phyloP scores from a whole-genome alignment of 495 filamentous ascomycete genomes.

The Penicillium subrubescens region DNA sequence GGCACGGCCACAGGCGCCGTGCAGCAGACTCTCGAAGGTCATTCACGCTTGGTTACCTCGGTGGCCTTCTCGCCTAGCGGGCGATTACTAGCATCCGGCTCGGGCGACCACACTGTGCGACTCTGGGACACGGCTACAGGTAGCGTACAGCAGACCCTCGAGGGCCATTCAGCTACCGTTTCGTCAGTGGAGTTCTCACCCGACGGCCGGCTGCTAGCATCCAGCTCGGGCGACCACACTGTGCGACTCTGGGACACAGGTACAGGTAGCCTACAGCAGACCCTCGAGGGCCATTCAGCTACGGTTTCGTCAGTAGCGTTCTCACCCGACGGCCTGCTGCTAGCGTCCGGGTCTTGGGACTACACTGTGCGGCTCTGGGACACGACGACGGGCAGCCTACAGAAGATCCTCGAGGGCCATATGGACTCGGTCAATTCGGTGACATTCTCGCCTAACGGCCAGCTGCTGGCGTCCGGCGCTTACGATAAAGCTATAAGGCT shows the following conservation, averaged over 20 bases:
- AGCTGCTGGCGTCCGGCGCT: too few species aligned
- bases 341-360: constrained; percentile 23
- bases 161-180: too few species aligned
- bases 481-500: too few species aligned
- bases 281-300: constrained; percentile 25
- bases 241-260: constrained; percentile 19
- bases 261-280: constrained; percentile 15
- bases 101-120: too few species aligned
- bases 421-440: too few species aligned
- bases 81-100: too few species aligned
- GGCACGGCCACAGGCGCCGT: too few species aligned
- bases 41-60: constrained; percentile 18
- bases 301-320: constrained; percentile 22
- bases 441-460: too few species aligned
- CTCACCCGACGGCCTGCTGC: constrained; percentile 26
- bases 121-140: too few species aligned
- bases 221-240: too few species aligned
- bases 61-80: constrained; percentile 36
- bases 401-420: background rate
- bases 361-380: background rate
- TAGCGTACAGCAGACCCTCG: too few species aligned
- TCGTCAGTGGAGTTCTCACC: too few species aligned
- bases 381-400: background rate
- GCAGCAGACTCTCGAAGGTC: constrained; percentile 19
- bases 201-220: constrained; percentile 25